Evolutionary conservation across 257 asterid genomes (phyloP), one percentile per base, ranked within the genome.

Genomic region (Solanum dulcamara): DNA sequence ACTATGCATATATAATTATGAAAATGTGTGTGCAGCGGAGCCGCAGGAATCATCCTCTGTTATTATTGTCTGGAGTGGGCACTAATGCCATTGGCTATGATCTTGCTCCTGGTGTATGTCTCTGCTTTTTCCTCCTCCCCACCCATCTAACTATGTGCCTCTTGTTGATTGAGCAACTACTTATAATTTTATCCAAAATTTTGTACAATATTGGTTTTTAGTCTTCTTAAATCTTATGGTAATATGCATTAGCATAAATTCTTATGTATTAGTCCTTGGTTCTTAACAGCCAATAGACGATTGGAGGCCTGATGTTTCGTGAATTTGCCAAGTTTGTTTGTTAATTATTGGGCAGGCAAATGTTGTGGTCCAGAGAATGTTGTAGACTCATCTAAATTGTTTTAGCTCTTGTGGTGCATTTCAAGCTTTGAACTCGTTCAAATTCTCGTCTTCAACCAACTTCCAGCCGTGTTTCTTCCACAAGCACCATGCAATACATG

Each of bases 81-180:
- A 97, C 98, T 84, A 97, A 97, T 90, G 99, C 98, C 62, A 92
- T 97, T 86, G 98, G 97, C 89, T 97, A 96, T 89, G 99, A 97
- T 91, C 97, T 97, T 83, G 88, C 98, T 74, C 96, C 98, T 79
- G 99, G 87, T 95, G 98, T 96, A 81, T 88, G 83, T 68, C 53
- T 62, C 82, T 83, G 35, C 4, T 71, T 13, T 46, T 18, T 50
- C 68, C 3, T 59, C 59, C 48, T 64, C 59, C 1, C 7, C 28
- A 26, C 2, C 80, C 50, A n/a, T 22, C 11, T 72, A 38, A n/a
- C 33, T n/a, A 72, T 2, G 20, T 40, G 11, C 60, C 22, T 44
- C 40, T 26, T 77, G 26, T 32, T 77, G 40, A 77, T 15, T 28
- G 15, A 14, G 24, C 33, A 15, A 3, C 20, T 33, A 46, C 77